Evolutionary conservation across 2,329 filamentous ascomycete species (phyloP), one percentile per base, ranked within the genome.

Genomic region (Tolypocladium album): DNA sequence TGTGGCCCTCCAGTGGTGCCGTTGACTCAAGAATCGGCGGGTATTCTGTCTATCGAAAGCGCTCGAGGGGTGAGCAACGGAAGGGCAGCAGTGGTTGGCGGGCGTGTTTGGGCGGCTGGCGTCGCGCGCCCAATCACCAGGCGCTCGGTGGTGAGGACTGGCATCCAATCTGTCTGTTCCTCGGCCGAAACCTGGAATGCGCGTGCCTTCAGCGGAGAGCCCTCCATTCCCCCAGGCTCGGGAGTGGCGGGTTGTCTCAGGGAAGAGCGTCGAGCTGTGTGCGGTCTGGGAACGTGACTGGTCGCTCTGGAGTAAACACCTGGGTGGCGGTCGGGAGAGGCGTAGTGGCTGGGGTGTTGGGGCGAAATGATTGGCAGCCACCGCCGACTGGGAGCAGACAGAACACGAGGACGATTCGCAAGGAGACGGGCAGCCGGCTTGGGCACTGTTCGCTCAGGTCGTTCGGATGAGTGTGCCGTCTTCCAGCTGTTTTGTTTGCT

Each of bases 281-380:
- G 34, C 34, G 4, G 34, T 36, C 9, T 6, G 34, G 34, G 34
- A 36, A 11, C 34, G 4, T 36, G 34, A 36, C 34, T 36, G 34
- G 34, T 36, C 3, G 34, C 27, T 3, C 27, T 5, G 27, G 27
- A 31, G 34, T 36, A 36, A 36, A 7, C 34, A 36, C 34, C 34
- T 36, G 34, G 20, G 7, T 58, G 57, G 57, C 60, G 31, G 59
- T 59, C 57, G 39, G 55, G 55, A 62, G 58, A 56, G 53, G 56
- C 53, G 57, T 56, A 40, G 56, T 17, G 24, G 38, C 58, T 58
- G 58, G 59, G 58, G 58, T 22, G 39, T 58, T 47, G 39, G 58
- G 11, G 22, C 9, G 55, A 38, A 34, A 57, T 62, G 42, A 58
- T 60, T 63, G 60, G 61, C n/a, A 56, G 61, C 50, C 17, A 13